Percentiles rank a stretch among this genome's conserved stretches.
Evolutionary conservation across 2,329 filamentous ascomycete genomes (phyloP).

Genomic region (Sclerotinia trifoliorum): DNA sequence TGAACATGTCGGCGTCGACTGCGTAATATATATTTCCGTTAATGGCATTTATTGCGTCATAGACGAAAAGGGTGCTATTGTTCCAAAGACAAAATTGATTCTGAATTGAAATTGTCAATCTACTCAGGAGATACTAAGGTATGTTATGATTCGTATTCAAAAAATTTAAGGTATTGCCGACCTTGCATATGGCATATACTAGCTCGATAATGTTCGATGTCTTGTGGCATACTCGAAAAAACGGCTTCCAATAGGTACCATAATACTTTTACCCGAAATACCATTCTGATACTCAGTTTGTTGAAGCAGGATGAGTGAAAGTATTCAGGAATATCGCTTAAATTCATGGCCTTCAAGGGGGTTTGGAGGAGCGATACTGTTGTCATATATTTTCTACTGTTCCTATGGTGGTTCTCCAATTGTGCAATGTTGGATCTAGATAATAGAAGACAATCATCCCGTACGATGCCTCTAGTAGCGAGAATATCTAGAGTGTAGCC

Average conservation of each 20-base stretch:
- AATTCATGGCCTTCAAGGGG: not conserved
- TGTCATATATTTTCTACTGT: not conserved
- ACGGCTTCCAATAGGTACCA: not conserved
- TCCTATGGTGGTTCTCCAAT: not conserved
- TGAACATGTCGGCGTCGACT: not conserved
- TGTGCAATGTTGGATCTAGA: not conserved
- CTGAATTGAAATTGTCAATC: not conserved
- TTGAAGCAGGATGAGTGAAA: not conserved
- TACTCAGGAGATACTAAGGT: not conserved
- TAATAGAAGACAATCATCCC: not conserved
- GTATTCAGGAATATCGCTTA: not conserved
- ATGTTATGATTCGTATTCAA: too few species aligned
- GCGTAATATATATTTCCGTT: not conserved
- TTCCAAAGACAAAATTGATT: not conserved
- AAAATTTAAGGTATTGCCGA: not conserved
- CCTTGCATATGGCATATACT: not conserved
- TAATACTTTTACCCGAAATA: not conserved
- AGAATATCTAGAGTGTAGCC: not conserved
- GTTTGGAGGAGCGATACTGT: not conserved
- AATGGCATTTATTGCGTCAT: too few species aligned
- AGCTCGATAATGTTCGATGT: not conserved
- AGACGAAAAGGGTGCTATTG: not conserved
- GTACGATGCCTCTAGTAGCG: not conserved
- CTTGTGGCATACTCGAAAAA: not conserved
- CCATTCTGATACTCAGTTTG: not conserved